phyloP scores from a whole-genome alignment of 352 stramenopile species.

The Globisporangium abappressorium region DNA sequence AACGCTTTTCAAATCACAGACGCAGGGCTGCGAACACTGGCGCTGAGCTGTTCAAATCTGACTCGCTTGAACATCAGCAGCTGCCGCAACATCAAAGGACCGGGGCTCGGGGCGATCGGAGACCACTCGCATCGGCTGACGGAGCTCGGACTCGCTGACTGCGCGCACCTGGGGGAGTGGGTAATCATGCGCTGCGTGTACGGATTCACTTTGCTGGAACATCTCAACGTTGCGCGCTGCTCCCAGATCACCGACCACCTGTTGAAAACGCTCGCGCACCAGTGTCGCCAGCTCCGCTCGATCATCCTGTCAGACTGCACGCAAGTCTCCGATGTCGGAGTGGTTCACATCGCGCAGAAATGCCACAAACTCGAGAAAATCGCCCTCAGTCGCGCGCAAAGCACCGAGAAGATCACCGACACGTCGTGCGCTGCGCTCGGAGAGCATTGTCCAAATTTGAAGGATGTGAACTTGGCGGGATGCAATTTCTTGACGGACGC shows the following conservation, averaged over 20 bases:
- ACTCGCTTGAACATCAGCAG: slow-evolving; percentile 50
- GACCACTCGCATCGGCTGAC: slow-evolving; percentile 43
- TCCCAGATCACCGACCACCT: slow-evolving; percentile 81
- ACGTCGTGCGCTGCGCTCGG: slow-evolving; percentile 80
- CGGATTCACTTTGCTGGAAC: slow-evolving; percentile 42
- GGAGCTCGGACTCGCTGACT: slow-evolving; percentile 50
- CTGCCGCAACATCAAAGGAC: slow-evolving; percentile 45
- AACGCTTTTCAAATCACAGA: slow-evolving; percentile 48
- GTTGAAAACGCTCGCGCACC: slow-evolving; percentile 74
- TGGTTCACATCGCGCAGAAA: slow-evolving; percentile 77
- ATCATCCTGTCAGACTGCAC: slow-evolving; percentile 79
- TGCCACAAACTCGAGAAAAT: slow-evolving; percentile 76
- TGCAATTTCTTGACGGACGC: slow-evolving; percentile 90
- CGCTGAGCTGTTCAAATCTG: slow-evolving; percentile 42
- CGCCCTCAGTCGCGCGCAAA: slow-evolving; percentile 51
- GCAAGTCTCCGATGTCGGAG: slow-evolving; percentile 78
- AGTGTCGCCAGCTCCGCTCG: slow-evolving; percentile 59
- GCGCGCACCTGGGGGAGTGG: slow-evolving; percentile 60
- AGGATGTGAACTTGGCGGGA: slow-evolving; percentile 69
- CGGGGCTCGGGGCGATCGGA: slow-evolving; percentile 60
- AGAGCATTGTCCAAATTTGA: slow-evolving; percentile 49
- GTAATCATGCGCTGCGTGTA: slow-evolving; percentile 69
- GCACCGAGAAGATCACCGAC: slow-evolving; percentile 85
- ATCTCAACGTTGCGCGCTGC: slow-evolving; percentile 73
- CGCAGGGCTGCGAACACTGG: slow-evolving; percentile 46